These are phyloP conservation scores for Marsdenia floribunda DNA, from an alignment of 257 asterid genomes.

Conservation along the genomic window DNA sequence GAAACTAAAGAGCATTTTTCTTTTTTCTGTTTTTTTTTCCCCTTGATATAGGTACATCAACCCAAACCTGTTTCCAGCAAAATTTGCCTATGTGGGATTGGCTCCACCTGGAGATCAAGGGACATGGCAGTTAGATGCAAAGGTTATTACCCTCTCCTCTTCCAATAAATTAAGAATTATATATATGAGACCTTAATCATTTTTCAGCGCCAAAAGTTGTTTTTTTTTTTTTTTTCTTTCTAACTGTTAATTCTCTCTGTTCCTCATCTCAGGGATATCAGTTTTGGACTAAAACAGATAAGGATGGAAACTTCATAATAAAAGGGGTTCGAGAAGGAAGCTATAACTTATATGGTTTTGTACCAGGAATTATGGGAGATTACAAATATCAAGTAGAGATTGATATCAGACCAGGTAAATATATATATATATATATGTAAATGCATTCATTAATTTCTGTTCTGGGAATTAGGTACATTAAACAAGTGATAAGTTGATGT, in stretches of 20 bases:
- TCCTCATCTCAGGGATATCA: conserved; percentile 17
- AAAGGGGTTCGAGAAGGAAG: conserved; percentile 45
- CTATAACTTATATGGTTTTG: conserved; percentile 62
- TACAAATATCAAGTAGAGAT: conserved; percentile 35
- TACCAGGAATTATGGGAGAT: conserved; percentile 65
- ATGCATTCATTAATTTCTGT: not conserved
- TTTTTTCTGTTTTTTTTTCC: too few relatives aligned
- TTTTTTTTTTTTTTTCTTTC: not conserved
- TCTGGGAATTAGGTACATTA: too few relatives aligned
- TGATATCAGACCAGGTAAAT: conserved; percentile 46
- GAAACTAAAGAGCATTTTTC: not conserved
- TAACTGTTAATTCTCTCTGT: not conserved
- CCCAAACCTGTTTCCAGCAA: not conserved
- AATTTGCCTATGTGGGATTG: conserved; percentile 27
- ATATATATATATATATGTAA: too few relatives aligned
- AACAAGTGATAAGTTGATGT: not conserved
- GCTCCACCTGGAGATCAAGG: conserved; percentile 32
- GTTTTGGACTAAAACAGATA: conserved; percentile 10
- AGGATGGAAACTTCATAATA: conserved; percentile 41
- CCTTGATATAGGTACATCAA: conserved; percentile 6
- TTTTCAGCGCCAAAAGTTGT: not conserved
- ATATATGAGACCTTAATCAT: not conserved
- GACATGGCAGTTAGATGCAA: conserved; percentile 36
- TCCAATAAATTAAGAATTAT: not conserved
- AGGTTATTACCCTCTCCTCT: conserved; percentile 9